Conservation (phyloP, 2,329 filamentous ascomycete genomes). For the Alternaria panax region DNA sequence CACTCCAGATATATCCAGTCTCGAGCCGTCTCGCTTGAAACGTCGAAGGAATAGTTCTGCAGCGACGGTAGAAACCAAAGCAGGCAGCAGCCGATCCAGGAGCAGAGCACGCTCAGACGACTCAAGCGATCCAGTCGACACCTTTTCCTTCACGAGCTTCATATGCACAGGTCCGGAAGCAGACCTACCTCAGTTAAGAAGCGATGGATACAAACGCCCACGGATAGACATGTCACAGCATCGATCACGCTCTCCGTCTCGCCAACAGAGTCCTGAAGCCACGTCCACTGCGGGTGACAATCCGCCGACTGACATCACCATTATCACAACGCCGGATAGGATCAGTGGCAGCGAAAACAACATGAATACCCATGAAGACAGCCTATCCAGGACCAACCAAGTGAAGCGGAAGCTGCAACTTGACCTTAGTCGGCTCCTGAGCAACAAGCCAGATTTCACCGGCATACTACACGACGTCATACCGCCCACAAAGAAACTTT, state of each 20-base stretch:
- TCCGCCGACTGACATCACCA: background rate
- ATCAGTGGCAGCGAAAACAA: background rate
- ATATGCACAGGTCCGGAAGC: background rate
- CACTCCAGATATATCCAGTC: background rate
- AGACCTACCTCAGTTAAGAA: background rate
- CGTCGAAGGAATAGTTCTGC: background rate
- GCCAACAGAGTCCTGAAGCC: background rate
- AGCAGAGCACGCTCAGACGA: background rate
- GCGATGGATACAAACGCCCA: background rate
- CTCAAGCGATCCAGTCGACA: background rate
- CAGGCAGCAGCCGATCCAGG: background rate
- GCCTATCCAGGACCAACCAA: background rate
- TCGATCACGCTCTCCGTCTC: background rate
- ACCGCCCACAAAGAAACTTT: background rate
- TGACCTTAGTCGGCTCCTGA: constrained; percentile 2
- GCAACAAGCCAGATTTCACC: background rate
- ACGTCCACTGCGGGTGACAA: background rate
- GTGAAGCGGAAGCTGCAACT: constrained; percentile 1
- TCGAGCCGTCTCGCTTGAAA: background rate
- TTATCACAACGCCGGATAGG: background rate
- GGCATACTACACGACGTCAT: constrained; percentile 2
- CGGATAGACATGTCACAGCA: background rate
- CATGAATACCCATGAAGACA: background rate
- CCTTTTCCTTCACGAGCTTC: constrained; percentile 1
- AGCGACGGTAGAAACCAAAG: background rate